Conservation (phyloP, 345 rosid species). For the Salix suchowensis region DNA sequence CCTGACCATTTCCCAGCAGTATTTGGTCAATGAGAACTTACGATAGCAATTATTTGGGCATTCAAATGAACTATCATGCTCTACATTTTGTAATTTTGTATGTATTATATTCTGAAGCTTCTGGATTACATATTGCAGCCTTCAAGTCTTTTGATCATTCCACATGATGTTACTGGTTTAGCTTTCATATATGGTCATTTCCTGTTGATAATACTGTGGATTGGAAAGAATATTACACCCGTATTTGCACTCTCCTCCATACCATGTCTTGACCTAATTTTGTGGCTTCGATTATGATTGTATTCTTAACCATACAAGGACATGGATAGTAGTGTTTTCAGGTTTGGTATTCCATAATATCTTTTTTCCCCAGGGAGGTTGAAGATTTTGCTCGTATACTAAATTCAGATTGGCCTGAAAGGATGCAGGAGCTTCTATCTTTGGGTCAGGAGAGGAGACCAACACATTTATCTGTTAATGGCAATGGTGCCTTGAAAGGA, state of each 20-base stretch:
- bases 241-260: neutral
- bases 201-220: neutral
- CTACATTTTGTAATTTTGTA: neutral
- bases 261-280: neutral
- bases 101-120: neutral
- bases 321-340: neutral
- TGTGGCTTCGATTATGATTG: neutral
- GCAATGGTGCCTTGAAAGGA: slow-evolving; percentile 16
- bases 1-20: neutral
- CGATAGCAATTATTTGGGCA: neutral
- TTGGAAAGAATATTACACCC: neutral
- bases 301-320: neutral
- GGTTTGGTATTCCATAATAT: neutral
- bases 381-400: slow-evolving; percentile 32
- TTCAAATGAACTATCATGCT: neutral
- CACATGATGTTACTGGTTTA: neutral
- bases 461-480: slow-evolving; percentile 9
- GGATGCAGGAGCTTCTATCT: slow-evolving; percentile 28
- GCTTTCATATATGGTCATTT: neutral
- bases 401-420: slow-evolving; percentile 31
- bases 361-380: slow-evolving; percentile 19
- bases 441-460: slow-evolving; percentile 17
- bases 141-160: neutral
- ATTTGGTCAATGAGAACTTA: neutral
- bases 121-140: neutral